Conservation (phyloP, 2,329 filamentous ascomycete genomes). For the Apiospora aurea region DNA sequence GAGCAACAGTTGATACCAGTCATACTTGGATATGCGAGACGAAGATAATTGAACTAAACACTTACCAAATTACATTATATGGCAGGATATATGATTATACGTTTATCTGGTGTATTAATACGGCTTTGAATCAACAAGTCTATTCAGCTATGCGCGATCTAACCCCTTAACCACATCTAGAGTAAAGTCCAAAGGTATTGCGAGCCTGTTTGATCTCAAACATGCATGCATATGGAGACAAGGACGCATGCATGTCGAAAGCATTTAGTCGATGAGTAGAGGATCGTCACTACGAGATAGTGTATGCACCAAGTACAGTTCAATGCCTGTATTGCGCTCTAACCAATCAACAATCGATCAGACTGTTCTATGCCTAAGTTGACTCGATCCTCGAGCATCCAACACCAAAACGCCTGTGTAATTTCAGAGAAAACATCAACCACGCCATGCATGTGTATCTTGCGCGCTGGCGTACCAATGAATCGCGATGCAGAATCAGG, state of each 20-base stretch:
- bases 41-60: not conserved
- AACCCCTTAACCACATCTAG: not conserved
- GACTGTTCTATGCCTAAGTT: conserved; percentile 28
- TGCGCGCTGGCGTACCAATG: not conserved
- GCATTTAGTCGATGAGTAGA: not conserved
- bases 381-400: conserved; percentile 31
- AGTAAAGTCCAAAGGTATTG: too few relatives aligned
- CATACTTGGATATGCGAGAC: not conserved
- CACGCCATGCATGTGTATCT: not conserved
- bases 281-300: conserved; percentile 14
- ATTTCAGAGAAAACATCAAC: not conserved
- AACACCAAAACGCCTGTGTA: conserved; percentile 30
- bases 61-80: not conserved
- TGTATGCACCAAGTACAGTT: not conserved
- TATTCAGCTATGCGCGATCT: not conserved
- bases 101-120: not conserved
- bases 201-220: not conserved
- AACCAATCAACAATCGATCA: conserved; percentile 21
- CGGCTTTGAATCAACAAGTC: not conserved
- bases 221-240: not conserved
- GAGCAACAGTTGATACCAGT: not conserved
- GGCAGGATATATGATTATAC: too few relatives aligned
- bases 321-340: conserved; percentile 25
- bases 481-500: not conserved
- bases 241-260: not conserved